phyloP scores from a whole-genome alignment of 495 filamentous ascomycete species.

The Aspergillus funiculosus region DNA sequence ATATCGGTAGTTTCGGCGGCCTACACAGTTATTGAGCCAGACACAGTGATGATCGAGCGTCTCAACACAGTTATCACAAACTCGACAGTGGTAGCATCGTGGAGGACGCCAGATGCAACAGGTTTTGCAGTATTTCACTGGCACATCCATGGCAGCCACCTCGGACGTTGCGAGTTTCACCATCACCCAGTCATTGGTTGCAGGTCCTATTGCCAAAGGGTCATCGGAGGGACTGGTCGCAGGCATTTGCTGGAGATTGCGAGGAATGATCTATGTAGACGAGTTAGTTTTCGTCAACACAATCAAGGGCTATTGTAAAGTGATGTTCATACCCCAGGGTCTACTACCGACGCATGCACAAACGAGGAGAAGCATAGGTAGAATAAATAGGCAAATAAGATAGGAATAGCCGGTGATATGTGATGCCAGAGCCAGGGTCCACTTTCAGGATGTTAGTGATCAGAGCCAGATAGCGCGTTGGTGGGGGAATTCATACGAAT shows the following conservation, averaged over 20 bases:
- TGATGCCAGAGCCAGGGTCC: conserved; percentile 88
- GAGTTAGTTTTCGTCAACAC: conserved; percentile 15
- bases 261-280: conserved; percentile 65
- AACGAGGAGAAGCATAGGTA: conserved; percentile 89
- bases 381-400: conserved; percentile 85
- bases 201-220: conserved; percentile 70
- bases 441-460: conserved; percentile 27
- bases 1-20: conserved; percentile 94
- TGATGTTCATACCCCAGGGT: conserved; percentile 70
- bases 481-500: conserved; percentile 50
- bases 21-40: conserved; percentile 98
- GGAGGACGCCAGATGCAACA: conserved; percentile 96
- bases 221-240: conserved; percentile 57
- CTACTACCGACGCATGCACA: conserved; percentile 80
- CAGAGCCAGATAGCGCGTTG: not conserved
- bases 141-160: conserved; percentile 88
- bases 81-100: conserved; percentile 89
- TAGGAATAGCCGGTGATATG: conserved; percentile 85
- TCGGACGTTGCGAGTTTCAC: conserved; percentile 68
- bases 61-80: conserved; percentile 95
- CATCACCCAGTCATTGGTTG: conserved; percentile 85
- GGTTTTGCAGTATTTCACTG: conserved; percentile 94
- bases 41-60: conserved; percentile 98
- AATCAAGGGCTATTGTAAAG: conserved; percentile 10
- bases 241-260: conserved; percentile 69